Base-by-base conservation (phyloP, 202 grass and related monocot genomes). In the Schoenoplectus triqueter region DNA sequence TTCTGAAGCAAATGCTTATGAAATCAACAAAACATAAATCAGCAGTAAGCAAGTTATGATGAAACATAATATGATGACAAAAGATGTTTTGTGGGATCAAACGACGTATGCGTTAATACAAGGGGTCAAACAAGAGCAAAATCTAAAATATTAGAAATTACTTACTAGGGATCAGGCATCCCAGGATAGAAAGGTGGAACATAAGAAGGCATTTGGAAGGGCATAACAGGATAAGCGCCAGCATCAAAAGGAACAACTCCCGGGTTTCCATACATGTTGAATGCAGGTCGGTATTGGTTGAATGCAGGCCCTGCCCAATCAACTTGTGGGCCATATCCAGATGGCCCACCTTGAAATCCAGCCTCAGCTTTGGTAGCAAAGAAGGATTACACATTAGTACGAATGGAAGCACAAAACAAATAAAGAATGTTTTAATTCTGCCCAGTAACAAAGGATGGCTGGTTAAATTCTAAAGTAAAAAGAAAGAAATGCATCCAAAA, bases 161-260 rank as follows among this genome's bases (percentile, higher is more conserved):
- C 81, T 83, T 69, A 83, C 81, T 83, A 83, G 45, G 81, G 65
- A 69, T 83, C 66, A 55, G 65, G 31, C 81, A 83, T 83, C 49
- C 81, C 81, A 56, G 64, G 49, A 21, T 83, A 83, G 64, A 83
- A 83, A 70, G 81, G 81, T 39, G 81, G 64, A 42, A 82, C 64
- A n/a, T 83, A 83, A 83, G 81, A 83, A 69, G 81, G 66, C 81
- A 83, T 83, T 69, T 83, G 81, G 54, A 55, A 83, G 65, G 81
- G 81, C 63, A 69, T 59, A 57, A 83, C 64, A 71, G 64, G 64
- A 83, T 49, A 83, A 71, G 63, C 18, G 2, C 81, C 66, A 14
- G 81, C 7, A 69, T 83, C 81, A 69, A 41, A 83, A 42, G 81
- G 80, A 67, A 65, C 64, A 21, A 15, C 61, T 9, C 64, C 81